These are phyloP conservation scores for Dalbergia cultrata DNA, from an alignment of 306 rosid genomes.

Conservation along the genomic window DNA sequence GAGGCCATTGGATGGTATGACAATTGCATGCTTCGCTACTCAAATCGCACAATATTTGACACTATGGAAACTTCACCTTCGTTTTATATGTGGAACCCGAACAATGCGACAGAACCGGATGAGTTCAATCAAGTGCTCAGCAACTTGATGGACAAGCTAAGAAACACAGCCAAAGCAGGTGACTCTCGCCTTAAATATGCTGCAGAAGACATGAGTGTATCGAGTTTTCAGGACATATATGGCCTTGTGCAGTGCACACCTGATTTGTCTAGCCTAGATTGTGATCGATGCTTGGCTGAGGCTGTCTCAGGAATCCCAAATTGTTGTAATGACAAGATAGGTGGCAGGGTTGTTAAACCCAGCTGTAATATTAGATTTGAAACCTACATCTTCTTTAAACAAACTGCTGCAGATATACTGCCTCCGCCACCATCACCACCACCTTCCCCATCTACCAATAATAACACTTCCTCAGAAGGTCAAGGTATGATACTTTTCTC, in stretches of 20 bases:
- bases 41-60: conserved; percentile 43
- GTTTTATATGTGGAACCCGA: too few relatives aligned
- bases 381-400: background rate
- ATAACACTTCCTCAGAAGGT: background rate
- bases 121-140: too few relatives aligned
- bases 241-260: conserved; percentile 52
- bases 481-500: background rate
- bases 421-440: background rate
- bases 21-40: conserved; percentile 55
- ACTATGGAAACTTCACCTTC: background rate
- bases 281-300: background rate
- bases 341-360: conserved; percentile 1
- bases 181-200: conserved; percentile 39
- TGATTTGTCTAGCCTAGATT: conserved; percentile 21
- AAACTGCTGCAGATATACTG: background rate
- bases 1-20: conserved; percentile 59
- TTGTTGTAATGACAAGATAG: background rate
- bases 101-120: accelerated
- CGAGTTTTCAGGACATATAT: background rate
- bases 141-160: too few relatives aligned
- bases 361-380: conserved; percentile 43
- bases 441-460: background rate
- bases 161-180: too few relatives aligned
- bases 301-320: accelerated
- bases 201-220: background rate